Evolutionary conservation across 2,329 filamentous ascomycete species (phyloP).

Genomic region (Pezicula neosporulosa): DNA sequence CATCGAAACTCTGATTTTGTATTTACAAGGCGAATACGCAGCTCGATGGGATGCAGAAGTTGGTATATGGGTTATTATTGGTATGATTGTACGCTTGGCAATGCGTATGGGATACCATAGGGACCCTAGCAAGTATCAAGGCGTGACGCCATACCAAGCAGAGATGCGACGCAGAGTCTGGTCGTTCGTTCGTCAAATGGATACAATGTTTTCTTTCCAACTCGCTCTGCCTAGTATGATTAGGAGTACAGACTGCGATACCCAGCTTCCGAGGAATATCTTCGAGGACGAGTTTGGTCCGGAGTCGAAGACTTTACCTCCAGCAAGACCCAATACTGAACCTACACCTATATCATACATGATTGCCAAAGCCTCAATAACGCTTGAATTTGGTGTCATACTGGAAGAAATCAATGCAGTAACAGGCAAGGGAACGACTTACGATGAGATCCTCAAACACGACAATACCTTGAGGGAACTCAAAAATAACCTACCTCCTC

Average conservation of each 20-base stretch:
- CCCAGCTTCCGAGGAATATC: slow-evolving; percentile 71
- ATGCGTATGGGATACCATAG: slow-evolving; percentile 63
- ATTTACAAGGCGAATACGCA: slow-evolving; percentile 72
- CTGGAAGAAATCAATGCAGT: slow-evolving; percentile 60
- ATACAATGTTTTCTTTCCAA: slow-evolving; percentile 76
- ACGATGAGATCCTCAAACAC: slow-evolving; percentile 62
- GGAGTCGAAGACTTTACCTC: slow-evolving; percentile 63
- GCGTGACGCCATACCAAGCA: slow-evolving; percentile 70
- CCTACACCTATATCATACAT: slow-evolving; percentile 76
- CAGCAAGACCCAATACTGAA: slow-evolving; percentile 63
- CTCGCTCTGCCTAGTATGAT: slow-evolving; percentile 62
- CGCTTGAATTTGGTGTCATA: slow-evolving; percentile 68
- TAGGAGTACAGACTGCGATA: slow-evolving; percentile 71
- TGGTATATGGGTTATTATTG: slow-evolving; percentile 44
- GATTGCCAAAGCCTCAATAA: slow-evolving; percentile 68
- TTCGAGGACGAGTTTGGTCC: slow-evolving; percentile 79
- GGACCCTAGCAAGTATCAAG: slow-evolving; percentile 71
- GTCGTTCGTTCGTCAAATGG: slow-evolving; percentile 69
- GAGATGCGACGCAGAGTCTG: slow-evolving; percentile 70
- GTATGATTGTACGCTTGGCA: slow-evolving; percentile 50
- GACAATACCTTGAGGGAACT: slow-evolving; percentile 59
- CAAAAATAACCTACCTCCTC: slow-evolving; percentile 69
- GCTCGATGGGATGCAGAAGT: slow-evolving; percentile 69
- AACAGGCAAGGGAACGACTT: slow-evolving; percentile 47
- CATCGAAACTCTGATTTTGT: slow-evolving; percentile 74